Evolutionary conservation across 345 rosid genomes (phyloP).

Genomic region (Raphanus sativus): DNA sequence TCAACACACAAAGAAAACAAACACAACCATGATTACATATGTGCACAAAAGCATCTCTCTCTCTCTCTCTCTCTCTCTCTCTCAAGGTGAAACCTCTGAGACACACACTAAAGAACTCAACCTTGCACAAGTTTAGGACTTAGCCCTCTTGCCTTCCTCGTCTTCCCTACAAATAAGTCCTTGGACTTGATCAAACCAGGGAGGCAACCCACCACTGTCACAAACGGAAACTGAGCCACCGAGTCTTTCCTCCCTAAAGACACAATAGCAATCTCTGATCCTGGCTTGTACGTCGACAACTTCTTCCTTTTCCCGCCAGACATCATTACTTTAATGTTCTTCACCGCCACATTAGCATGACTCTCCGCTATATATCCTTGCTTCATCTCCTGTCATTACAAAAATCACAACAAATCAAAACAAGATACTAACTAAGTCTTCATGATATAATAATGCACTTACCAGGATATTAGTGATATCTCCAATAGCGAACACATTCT

Average conservation of each 20-base stretch:
- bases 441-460: constrained; percentile 18
- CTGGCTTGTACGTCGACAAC: constrained; percentile 54
- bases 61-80: no score
- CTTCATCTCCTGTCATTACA: constrained; percentile 58
- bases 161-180: constrained; percentile 73
- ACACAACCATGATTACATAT: constrained; percentile 11
- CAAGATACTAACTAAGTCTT: neutral
- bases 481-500: constrained; percentile 69
- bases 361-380: constrained; percentile 77
- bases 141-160: constrained; percentile 63
- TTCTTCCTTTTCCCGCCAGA: constrained; percentile 50
- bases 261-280: constrained; percentile 50
- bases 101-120: constrained; percentile 17
- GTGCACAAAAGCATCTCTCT: neutral
- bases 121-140: constrained; percentile 27
- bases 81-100: no score
- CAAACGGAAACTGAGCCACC: constrained; percentile 70
- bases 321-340: constrained; percentile 70
- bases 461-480: constrained; percentile 72
- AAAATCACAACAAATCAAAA: neutral
- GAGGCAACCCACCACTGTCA: constrained; percentile 57
- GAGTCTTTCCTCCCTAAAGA: constrained; percentile 77
- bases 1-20: neutral
- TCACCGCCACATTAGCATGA: constrained; percentile 63
- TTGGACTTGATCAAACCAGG: constrained; percentile 79